Evolutionary conservation across 345 rosid genomes (phyloP), one percentile per base, ranked within the genome.

Genomic region (Salix suchowensis): DNA sequence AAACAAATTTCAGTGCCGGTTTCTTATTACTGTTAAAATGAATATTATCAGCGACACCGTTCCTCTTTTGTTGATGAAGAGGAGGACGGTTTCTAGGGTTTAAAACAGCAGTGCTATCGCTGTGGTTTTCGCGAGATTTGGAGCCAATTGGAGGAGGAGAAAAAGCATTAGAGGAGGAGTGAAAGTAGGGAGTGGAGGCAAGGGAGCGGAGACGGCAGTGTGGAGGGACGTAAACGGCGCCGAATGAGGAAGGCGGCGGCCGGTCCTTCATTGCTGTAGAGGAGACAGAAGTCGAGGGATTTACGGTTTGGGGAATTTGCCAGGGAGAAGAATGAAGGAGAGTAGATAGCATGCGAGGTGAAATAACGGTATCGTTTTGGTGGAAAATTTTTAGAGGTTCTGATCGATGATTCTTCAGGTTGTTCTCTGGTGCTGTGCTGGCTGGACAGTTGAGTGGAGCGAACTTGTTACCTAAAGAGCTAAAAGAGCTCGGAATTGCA

Each of bases 151-250:
- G 46, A 58, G 67, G 21, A 55, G 67, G 46, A 21, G 74, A 14
- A 6, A 75, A 72, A 60, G 85, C 75, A 16, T 81, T 9, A 15
- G 88, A 76, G 52, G 86, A 73, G 79, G 81, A 76, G 84, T 61
- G 58, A 68, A 36, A 70, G 78, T 68, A 77, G 19, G 85, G 76
- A 61, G 84, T 37, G 24, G 88, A 44, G 52, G 85, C 65, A 70
- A 74, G 78, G 76, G 91, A 86, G 78, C 88, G 88, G 67, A 84
- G 87, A 55, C 97, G 95, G 74, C 86, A 93, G 86, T 91, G 91
- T 1, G 97, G 97, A 62, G 97, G 96, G 70, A 87, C 84, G 85
- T 92, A 94, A 76, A 89, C 83, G 86, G 83, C 74, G 81, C 86
- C 87, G 78, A 74, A 69, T 1, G 92, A 85, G 42, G 89, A 81